Percentiles rank a stretch among this genome's conserved stretches.
These are phyloP conservation scores for Diplodia mutila DNA, from an alignment of 2,329 filamentous ascomycete genomes.

Conservation along the genomic window DNA sequence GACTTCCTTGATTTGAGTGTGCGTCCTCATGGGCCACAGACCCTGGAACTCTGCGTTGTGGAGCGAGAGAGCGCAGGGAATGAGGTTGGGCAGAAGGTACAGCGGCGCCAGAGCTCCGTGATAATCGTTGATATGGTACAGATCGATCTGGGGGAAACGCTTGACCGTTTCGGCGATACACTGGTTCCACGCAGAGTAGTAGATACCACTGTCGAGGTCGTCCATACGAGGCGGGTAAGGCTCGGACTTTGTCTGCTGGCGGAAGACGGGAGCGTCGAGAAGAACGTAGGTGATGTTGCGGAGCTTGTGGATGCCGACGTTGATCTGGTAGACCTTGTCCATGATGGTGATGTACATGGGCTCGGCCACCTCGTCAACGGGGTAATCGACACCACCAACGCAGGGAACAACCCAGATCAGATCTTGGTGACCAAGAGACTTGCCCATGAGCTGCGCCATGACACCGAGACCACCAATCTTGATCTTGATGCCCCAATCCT, in stretches of 20 bases:
- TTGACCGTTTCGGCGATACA: slow-evolving; percentile 67
- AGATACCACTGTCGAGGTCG: slow-evolving; percentile 68
- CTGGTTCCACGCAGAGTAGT: slow-evolving; percentile 68
- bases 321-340: slow-evolving; percentile 62
- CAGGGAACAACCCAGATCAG: slow-evolving; percentile 60
- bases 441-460: slow-evolving; percentile 72
- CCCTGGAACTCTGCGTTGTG: slow-evolving; percentile 74
- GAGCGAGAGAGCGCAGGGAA: slow-evolving; percentile 66
- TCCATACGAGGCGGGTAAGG: slow-evolving; percentile 72
- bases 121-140: slow-evolving; percentile 70
- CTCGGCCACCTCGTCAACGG: slow-evolving; percentile 60
- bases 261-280: slow-evolving; percentile 68
- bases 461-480: slow-evolving; percentile 73
- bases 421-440: slow-evolving; percentile 66
- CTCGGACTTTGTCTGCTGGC: slow-evolving; percentile 64
- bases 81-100: slow-evolving; percentile 65
- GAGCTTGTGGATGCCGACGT: slow-evolving; percentile 65
- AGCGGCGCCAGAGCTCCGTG: slow-evolving; percentile 66
- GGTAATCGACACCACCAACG: slow-evolving; percentile 66
- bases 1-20: slow-evolving; percentile 59
- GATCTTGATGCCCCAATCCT: slow-evolving; percentile 71
- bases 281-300: slow-evolving; percentile 71
- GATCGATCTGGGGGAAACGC: slow-evolving; percentile 59
- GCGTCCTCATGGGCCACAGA: slow-evolving; percentile 61
- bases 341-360: slow-evolving; percentile 67